Percentiles rank a stretch among this genome's conserved stretches.
phyloP scores from a whole-genome alignment of 2,329 filamentous ascomycete species.

The Penicillium janthinellum region DNA sequence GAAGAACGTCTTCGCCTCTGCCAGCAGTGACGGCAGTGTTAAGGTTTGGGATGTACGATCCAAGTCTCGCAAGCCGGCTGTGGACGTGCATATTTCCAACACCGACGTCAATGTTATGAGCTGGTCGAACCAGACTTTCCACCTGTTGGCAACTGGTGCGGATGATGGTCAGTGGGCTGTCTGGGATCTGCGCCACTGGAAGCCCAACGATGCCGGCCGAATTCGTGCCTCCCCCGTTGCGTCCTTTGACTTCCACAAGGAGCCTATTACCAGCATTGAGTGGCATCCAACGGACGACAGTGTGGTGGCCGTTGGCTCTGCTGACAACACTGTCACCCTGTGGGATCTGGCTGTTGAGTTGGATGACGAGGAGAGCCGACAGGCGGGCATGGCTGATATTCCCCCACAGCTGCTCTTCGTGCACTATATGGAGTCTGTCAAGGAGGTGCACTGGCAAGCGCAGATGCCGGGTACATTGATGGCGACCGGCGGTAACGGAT shows the following conservation, averaged over 20 bases:
- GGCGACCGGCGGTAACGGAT: conserved; percentile 84
- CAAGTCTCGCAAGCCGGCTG: conserved; percentile 83
- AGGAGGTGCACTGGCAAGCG: conserved; percentile 96
- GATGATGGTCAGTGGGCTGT: conserved; percentile 94
- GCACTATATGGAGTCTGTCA: conserved; percentile 91
- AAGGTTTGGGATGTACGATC: conserved; percentile 94
- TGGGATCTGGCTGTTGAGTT: conserved; percentile 97
- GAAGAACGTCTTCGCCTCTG: conserved; percentile 90
- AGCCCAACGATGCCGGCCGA: conserved; percentile 59
- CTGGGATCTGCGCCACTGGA: conserved; percentile 97
- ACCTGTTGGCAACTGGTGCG: conserved; percentile 87
- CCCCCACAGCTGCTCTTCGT: conserved; percentile 94
- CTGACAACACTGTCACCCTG: conserved; percentile 89
- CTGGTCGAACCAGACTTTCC: conserved; percentile 85
- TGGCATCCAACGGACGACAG: conserved; percentile 98
- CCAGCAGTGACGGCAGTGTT: conserved; percentile 89
- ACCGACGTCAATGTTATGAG: conserved; percentile 95
- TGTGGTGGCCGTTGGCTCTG: conserved; percentile 87
- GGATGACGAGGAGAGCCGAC: conserved; percentile 93
- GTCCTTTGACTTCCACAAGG: conserved; percentile 91
- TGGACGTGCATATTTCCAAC: conserved; percentile 80
- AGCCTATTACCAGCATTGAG: conserved; percentile 93
- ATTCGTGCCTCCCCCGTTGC: conserved; percentile 77
- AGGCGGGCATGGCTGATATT: conserved; percentile 83
- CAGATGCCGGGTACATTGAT: conserved; percentile 90